Evolutionary conservation across 2,329 filamentous ascomycete species (phyloP).

Genomic region (Ciborinia camelliae): DNA sequence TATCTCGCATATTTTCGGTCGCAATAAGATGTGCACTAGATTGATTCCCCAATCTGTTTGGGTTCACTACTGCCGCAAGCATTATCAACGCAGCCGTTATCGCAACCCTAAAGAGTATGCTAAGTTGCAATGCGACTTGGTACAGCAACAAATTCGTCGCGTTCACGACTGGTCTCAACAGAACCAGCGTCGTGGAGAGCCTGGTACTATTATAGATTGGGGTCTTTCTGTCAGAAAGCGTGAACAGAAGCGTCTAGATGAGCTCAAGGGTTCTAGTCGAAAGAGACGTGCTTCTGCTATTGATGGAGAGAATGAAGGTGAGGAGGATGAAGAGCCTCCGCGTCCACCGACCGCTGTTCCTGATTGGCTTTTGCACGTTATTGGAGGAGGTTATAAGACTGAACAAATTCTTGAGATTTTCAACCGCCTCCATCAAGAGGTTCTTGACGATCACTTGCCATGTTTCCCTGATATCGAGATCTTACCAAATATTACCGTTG

Average conservation of each 20-base stretch:
- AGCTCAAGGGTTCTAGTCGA: slow-evolving; percentile 33
- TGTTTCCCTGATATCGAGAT: slow-evolving; percentile 43
- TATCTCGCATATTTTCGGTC: slow-evolving; percentile 77
- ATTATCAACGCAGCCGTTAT: slow-evolving; percentile 75
- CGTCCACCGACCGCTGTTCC: slow-evolving; percentile 37
- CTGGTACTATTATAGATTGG: slow-evolving; percentile 55
- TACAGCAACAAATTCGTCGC: slow-evolving; percentile 58
- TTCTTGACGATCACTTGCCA: slow-evolving; percentile 37
- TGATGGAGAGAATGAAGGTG: slow-evolving; percentile 29
- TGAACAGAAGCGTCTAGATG: slow-evolving; percentile 56
- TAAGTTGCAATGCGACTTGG: slow-evolving; percentile 59
- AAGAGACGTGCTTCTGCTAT: slow-evolving; percentile 32
- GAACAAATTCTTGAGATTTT: slow-evolving; percentile 40
- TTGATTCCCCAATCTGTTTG: slow-evolving; percentile 66
- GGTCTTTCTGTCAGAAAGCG: slow-evolving; percentile 61
- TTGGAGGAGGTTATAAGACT: slow-evolving; percentile 38
- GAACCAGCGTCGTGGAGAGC: slow-evolving; percentile 41
- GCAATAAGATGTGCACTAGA: slow-evolving; percentile 75
- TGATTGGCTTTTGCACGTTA: slow-evolving; percentile 35
- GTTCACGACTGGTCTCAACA: slow-evolving; percentile 60
- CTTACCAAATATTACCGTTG: slow-evolving; percentile 39
- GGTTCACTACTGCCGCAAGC: slow-evolving; percentile 76
- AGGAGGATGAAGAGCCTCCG: slow-evolving; percentile 26
- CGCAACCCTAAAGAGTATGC: slow-evolving; percentile 61
- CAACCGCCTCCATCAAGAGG: slow-evolving; percentile 38